phyloP scores from a whole-genome alignment of 306 rosid species.

The Prunus campanulata region DNA sequence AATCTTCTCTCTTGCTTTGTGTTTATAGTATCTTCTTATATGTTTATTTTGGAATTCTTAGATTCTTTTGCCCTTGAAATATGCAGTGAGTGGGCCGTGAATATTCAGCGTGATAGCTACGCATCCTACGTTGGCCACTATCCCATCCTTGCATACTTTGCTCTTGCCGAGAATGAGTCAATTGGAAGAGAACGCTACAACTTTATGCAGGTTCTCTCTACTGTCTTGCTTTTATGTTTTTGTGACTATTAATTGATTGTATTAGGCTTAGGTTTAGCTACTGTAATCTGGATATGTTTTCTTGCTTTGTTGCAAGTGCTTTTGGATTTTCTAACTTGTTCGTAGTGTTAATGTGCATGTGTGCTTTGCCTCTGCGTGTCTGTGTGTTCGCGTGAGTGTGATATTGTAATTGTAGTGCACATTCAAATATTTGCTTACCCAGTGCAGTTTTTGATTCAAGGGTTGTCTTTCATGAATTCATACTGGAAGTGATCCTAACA shows the following conservation, averaged over 20 bases:
- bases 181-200: conserved; percentile 89
- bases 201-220: conserved; percentile 73
- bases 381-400: not conserved
- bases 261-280: not conserved
- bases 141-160: conserved; percentile 67
- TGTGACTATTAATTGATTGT: not conserved
- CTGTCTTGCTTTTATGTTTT: not conserved
- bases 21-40: not conserved
- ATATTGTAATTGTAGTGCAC: not conserved
- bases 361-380: not conserved
- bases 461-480: not conserved
- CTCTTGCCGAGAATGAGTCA: conserved; percentile 92
- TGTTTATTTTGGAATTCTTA: not conserved
- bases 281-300: not conserved
- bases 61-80: not conserved
- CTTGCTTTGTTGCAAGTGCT: not conserved
- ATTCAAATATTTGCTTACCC: not conserved
- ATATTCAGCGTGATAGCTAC: conserved; percentile 96
- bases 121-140: conserved; percentile 92
- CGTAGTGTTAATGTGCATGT: not conserved
- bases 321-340: not conserved
- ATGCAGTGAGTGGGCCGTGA: conserved; percentile 91
- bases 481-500: not conserved
- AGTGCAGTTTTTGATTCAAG: too few relatives aligned
- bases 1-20: not conserved